phyloP scores from a whole-genome alignment of 1,284 basidiomycete genomes.

The Leucoagaricus sp. region DNA sequence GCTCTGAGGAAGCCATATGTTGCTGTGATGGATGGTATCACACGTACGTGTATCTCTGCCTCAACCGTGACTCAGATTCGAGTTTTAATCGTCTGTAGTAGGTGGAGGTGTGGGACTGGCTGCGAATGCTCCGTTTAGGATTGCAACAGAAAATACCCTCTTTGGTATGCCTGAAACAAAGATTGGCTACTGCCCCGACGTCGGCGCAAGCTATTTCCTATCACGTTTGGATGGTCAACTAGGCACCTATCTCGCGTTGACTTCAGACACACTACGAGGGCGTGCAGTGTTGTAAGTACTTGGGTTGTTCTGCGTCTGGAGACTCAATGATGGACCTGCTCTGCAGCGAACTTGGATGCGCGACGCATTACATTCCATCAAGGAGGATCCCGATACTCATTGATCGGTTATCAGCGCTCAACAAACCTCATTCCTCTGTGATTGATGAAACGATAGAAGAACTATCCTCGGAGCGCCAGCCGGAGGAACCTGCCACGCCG shows the following conservation, averaged over 20 bases:
- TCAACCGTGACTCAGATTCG: slow-evolving; percentile 17
- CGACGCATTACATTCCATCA: slow-evolving; percentile 88
- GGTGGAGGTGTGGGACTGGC: slow-evolving; percentile 94
- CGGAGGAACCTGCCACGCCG: slow-evolving; percentile 55
- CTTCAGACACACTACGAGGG: slow-evolving; percentile 73
- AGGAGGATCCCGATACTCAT: slow-evolving; percentile 71
- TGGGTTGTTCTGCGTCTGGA: slow-evolving; percentile 12
- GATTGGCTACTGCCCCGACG: slow-evolving; percentile 89
- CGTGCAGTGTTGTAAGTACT: slow-evolving; percentile 79
- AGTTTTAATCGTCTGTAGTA: slow-evolving; percentile 53
- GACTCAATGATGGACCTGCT: slow-evolving; percentile 11
- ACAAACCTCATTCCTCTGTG: slow-evolving; percentile 45
- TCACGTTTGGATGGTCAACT: slow-evolving; percentile 89
- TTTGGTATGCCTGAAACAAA: slow-evolving; percentile 99
- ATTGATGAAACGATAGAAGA: slow-evolving; percentile 70
- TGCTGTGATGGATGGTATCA: slow-evolving; percentile 87
- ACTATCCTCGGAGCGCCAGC: slow-evolving; percentile 56
- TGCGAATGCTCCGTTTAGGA: slow-evolving; percentile 86
- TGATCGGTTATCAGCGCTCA: slow-evolving; percentile 59
- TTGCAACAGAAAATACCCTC: slow-evolving; percentile 91
- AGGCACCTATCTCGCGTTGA: slow-evolving; percentile 94
- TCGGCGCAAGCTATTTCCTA: slow-evolving; percentile 91
- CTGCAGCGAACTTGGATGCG: slow-evolving; percentile 82
- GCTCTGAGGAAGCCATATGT: slow-evolving; percentile 86
- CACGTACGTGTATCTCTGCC: slow-evolving; percentile 60